Percentiles rank a stretch among this genome's conserved stretches.
Evolutionary conservation across 108 stramenopile genomes (phyloP).

Genomic region (Pseudonitzschia delicatissima): DNA sequence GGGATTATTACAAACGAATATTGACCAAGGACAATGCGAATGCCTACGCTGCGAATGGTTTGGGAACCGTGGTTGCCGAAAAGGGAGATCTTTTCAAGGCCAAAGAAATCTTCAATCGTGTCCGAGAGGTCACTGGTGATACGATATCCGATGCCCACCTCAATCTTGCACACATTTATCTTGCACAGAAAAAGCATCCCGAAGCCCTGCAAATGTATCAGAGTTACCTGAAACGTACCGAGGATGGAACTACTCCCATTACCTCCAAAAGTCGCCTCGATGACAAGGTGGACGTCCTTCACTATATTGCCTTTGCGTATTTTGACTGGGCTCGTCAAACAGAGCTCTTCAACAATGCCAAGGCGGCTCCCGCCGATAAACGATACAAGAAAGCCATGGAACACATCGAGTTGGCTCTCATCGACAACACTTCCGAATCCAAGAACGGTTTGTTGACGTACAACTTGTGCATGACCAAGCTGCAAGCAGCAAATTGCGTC

Average conservation of each 20-base stretch:
- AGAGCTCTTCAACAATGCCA: conserved; percentile 73
- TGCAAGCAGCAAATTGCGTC: conserved; percentile 83
- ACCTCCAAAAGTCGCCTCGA: conserved; percentile 77
- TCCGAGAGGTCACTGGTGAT: conserved; percentile 83
- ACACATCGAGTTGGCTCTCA: conserved; percentile 63
- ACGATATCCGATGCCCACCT: conserved; percentile 74
- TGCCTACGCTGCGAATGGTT: conserved; percentile 86
- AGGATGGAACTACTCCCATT: conserved; percentile 58
- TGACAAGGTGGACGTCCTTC: conserved; percentile 72
- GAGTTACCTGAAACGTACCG: conserved; percentile 78
- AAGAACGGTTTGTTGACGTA: conserved; percentile 66
- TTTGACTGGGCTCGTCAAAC: conserved; percentile 90
- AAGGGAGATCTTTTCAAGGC: conserved; percentile 84
- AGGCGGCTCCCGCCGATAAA: conserved; percentile 87
- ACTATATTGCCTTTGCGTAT: conserved; percentile 85
- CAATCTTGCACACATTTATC: conserved; percentile 84
- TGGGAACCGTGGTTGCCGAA: conserved; percentile 85
- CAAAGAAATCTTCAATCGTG: conserved; percentile 84
- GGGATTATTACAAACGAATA: conserved; percentile 73
- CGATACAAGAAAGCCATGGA: conserved; percentile 77
- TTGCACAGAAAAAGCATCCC: conserved; percentile 84
- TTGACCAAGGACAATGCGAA: conserved; percentile 81
- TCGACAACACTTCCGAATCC: conserved; percentile 45
- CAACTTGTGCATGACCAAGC: conserved; percentile 80
- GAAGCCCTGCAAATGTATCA: conserved; percentile 88